Percentiles rank a stretch among this genome's conserved stretches.
Conservation (phyloP, 2,329 filamentous ascomycete genomes). For the Endoconidiophora laricicola region DNA sequence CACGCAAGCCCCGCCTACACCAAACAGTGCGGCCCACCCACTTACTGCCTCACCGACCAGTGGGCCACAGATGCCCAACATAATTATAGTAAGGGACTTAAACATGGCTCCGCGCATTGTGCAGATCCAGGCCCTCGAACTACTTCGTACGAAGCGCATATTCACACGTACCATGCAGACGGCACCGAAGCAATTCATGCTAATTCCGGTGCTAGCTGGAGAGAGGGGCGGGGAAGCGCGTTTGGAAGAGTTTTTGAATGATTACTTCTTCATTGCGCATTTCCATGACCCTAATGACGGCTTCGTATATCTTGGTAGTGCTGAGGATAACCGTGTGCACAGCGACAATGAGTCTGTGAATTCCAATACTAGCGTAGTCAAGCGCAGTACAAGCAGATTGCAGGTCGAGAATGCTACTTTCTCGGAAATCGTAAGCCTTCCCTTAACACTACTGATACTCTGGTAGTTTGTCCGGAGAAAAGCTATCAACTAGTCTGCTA, state of each 20-base stretch:
- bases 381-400: constrained; percentile 18
- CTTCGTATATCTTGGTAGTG: constrained; percentile 50
- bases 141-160: constrained; percentile 64
- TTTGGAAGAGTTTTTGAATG: constrained; percentile 48
- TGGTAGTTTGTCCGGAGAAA: background rate
- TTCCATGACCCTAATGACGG: constrained; percentile 60
- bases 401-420: constrained; percentile 18
- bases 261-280: constrained; percentile 78
- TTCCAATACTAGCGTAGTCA: constrained; percentile 31
- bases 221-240: constrained; percentile 29
- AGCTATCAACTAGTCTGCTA: background rate
- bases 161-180: constrained; percentile 58
- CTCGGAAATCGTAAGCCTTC: constrained; percentile 25
- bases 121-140: constrained; percentile 65
- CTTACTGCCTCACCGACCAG: constrained; percentile 13
- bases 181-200: constrained; percentile 62
- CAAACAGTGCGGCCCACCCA: constrained; percentile 11
- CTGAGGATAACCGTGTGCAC: constrained; percentile 21
- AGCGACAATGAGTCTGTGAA: constrained; percentile 18
- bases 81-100: constrained; percentile 68
- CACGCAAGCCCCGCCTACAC: constrained; percentile 2
- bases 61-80: constrained; percentile 48
- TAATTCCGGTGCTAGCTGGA: constrained; percentile 53
- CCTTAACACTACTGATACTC: background rate
- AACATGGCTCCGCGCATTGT: constrained; percentile 56